Evolutionary conservation across 1,139 yeast species (phyloP), one percentile per base, ranked within the genome.

Genomic region (Sugiyamaella grinbergsii): DNA sequence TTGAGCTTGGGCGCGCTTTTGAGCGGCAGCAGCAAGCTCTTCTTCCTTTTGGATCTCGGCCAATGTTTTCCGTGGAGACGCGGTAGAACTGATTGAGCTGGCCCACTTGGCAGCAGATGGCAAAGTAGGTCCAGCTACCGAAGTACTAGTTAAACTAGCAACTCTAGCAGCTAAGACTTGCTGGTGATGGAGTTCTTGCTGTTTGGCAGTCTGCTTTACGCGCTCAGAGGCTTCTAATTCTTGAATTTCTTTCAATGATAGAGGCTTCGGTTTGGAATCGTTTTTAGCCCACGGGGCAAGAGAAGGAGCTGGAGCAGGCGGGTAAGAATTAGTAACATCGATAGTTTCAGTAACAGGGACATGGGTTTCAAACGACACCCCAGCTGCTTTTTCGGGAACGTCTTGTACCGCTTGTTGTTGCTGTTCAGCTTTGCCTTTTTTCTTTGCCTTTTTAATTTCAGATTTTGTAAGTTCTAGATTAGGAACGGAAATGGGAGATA

Each of bases 181-280:
- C 58, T 47, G 67, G 62, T 24, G 71, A 62, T 46, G 70, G 59
- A 47, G 66, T 51, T 55, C 68, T 58, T 52, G 67, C 58, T 57
- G 71, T 55, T 44, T 61, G 42, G 44, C 59, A 34, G 52, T 57
- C 29, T 54, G 52, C 49, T 63, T 58, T 37, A 56, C 56, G 31
- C 62, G 54, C 52, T 65, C 80, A 52, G 78, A 80, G 40, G 83
- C 83, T 63, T 85, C 94, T 54, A 82, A 68, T 55, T 75, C 78
- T 66, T 85, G 93, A 56, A 87, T 83, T 64, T 87, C 88, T 53
- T 81, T 79, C 58, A 87, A 71, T 1, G 88, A 75, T 53, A 82
- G 69, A n/a, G 66, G 57, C 5, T 65, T 57, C 11, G 66, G 51
- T 29, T 45, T 71, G 10, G 66, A 66, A 26, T 70, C 71, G 40